Evolutionary conservation across 1,284 basidiomycete species (phyloP), one percentile per base, ranked within the genome.

Genomic region (Lentinula novae-zelandiae): DNA sequence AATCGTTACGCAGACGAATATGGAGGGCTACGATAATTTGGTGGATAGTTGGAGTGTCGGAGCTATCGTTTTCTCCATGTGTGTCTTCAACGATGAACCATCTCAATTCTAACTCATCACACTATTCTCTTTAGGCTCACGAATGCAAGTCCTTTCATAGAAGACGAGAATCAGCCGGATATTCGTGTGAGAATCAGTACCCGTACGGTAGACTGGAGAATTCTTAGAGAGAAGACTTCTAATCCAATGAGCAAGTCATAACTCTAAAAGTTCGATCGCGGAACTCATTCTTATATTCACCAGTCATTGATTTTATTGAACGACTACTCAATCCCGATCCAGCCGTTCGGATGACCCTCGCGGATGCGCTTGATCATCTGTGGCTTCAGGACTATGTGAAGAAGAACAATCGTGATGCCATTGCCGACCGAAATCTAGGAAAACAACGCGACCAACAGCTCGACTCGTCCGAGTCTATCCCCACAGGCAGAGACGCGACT

Each of bases 11-110:
- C 89, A 91, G 66, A 71, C 79, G 4, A 76, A 81, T 49, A 71
- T 80, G n/a, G 77, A 83, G 51, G 93, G 93, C 1, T 97, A 97
- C 69, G 82, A 89, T 68, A 83, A 88, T 61, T 76, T 89, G 15
- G 95, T 96, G 53, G 95, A 98, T 70, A 93, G 91, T 65, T 98
- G 93, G 93, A 95, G 93, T 53, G 84, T 94, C 20, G 95, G 95
- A 5, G 93, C 96, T 15, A 96, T 97, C 58, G 84, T 96, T 0
- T 97, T 87, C 67, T 87, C 89, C 49, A 93, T 93, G 91, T 92
- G 68, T 48, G 22, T 71, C 17, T 5, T n/a, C 13, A 44, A 53
- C 51, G 51, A 12, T 48, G 52, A 13, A 13, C 15, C 49, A 2
- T 4, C 20, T 20, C 51, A 3, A 33, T n/a, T 40, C 12, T 33